Evolutionary conservation across 441 rosid species (phyloP), one percentile per base, ranked within the genome.

Genomic region (Euphorbia neoarborescens): DNA sequence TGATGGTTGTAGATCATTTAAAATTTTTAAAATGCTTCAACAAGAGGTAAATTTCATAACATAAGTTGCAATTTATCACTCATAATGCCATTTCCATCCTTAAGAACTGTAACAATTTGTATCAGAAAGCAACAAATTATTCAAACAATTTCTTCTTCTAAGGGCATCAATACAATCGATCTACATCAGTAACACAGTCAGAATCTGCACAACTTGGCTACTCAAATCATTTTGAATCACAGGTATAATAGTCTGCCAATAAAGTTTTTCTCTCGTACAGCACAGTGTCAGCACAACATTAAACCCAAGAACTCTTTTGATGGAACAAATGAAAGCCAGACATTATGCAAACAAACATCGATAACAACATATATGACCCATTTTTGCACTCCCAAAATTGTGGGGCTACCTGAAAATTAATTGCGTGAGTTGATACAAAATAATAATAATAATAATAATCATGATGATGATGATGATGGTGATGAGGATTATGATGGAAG

Each of bases 131-230:
- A 17, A 13, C 25, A 20, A 27, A 56, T 35, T 35, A 24, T 40
- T 22, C 61, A 68, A 28, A 30, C 25, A 17, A 38, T 60, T 35
- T 54, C 40, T 34, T 32, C 51, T 69, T 32, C 34, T 51, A 30
- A n/a, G 25, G 30, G 44, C 17, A 30, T 28, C 30, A 17, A 56
- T 46, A 15, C 42, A 64, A 69, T 24, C 2, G 62, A 68, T 51
- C 15, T 37, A 30, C 22, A 27, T 46, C 20, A 22, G 46, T 7
- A 20, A 68, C 54, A 69, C 24, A 10, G 4, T 14, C 34, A 34
- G 62, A 75, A n/a, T 62, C 51, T 22, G 44, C 27, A 64, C 30
- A 59, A 13, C 66, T 6, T 28, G 65, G 65, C 50, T 32, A 62
- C 48, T 40, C 25, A 15, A 32, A 12, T 64, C 19, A 58, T 34